phyloP scores from a whole-genome alignment of 2,329 filamentous ascomycete genomes.

The Xylaria sp. region DNA sequence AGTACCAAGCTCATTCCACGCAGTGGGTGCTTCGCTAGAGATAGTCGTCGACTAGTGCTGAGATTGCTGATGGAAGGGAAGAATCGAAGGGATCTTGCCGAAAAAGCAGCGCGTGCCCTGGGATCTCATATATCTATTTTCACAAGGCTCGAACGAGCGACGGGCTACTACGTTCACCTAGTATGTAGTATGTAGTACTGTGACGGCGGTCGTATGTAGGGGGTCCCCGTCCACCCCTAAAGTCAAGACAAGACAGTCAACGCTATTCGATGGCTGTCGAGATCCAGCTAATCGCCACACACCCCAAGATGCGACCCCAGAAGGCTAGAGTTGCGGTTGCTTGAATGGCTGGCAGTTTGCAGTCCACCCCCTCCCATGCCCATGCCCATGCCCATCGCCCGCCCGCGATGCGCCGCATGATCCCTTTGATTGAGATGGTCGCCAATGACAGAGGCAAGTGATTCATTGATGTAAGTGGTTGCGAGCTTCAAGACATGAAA shows the following conservation, averaged over 20 bases:
- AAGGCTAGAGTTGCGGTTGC: conserved; percentile 27
- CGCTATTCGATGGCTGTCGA: conserved; percentile 9
- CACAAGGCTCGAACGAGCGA: conserved; percentile 17
- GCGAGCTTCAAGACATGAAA: conserved; percentile 34
- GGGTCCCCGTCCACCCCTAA: conserved; percentile 18
- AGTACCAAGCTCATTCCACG: conserved; percentile 32
- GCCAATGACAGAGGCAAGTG: conserved; percentile 28
- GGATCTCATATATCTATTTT: conserved; percentile 35
- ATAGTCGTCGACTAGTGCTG: conserved; percentile 17
- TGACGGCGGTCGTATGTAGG: conserved; percentile 5
- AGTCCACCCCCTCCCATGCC: no score
- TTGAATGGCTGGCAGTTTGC: conserved; percentile 33
- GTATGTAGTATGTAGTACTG: conserved; percentile 13
- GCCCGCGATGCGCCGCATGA: conserved; percentile 34
- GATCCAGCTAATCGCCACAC: conserved; percentile 29
- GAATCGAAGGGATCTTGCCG: conserved; percentile 26
- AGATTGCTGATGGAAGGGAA: conserved; percentile 6
- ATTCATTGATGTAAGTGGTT: conserved; percentile 34
- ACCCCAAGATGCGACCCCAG: conserved; percentile 30
- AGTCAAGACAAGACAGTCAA: conserved; percentile 12
- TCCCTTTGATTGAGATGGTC: conserved; percentile 28
- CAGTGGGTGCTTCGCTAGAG: conserved; percentile 13
- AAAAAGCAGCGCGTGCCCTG: conserved; percentile 24
- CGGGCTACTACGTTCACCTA: conserved; percentile 22
- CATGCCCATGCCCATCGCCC: conserved; percentile 19